Base-by-base conservation (phyloP, 257 asterid genomes). In the Nicotiana benthamiana region DNA sequence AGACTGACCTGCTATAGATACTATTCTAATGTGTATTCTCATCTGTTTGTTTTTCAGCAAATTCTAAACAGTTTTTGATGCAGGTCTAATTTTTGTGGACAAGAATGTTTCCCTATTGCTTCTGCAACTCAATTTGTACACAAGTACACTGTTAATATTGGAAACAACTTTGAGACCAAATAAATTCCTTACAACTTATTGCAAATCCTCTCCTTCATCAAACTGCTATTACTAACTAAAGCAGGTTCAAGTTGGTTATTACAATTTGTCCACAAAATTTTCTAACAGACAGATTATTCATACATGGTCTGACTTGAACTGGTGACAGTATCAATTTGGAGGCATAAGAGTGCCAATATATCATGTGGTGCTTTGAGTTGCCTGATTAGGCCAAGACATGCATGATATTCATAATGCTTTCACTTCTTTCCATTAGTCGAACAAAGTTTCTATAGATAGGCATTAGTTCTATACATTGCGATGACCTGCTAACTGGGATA, bases 301-400 rank as follows among this genome's bases (percentile, higher is more conserved):
- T 67, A 15, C 28, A 10, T 18, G 30, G 24, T 36, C 1, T 6
- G 13, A 2, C 12, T 67, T 67, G 30, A 67, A 27, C 28, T 36
- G 52, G 34, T 9, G 75, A 32, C 6, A 43, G 6, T 34, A 34
- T 59, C 64, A 67, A 28, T 75, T 51, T 43, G 89, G 88, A 24
- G 87, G 88, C 72, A 75, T 77, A 34, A 87, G 92, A 52, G 86
- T 72, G 7, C 36, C 80, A 46, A 77, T 75, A 22, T 16, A 66
- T 57, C 80, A 79, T 40, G 87, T 66, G n/a, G 80, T 20, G 3
- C 43, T 36, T 3, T 76, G 66, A 60, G 26, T 79, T 43, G 22
- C 77, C 74, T 61, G 84, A 85, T 77, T 82, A 8, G 94, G 85
- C 88, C 89, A 84, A 4, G 84, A 86, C 89, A 89, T 90, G 30